Conservation (phyloP, 1,284 basidiomycete species). For the Moesziomyces sp. region DNA sequence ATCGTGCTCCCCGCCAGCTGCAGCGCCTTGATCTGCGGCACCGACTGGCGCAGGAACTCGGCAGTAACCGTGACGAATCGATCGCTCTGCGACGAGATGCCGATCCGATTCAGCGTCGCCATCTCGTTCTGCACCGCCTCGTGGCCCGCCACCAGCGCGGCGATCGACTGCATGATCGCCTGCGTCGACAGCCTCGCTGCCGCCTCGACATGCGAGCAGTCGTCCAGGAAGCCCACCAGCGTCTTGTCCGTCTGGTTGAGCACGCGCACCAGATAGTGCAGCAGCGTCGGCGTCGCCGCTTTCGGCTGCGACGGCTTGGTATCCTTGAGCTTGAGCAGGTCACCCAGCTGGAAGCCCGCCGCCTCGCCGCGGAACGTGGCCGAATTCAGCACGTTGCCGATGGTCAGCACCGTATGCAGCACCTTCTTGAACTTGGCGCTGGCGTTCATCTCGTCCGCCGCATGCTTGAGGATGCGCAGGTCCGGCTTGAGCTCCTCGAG, state of each 20-base stretch:
- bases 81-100: constrained; percentile 46
- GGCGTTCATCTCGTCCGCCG: constrained; percentile 78
- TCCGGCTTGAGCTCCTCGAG: constrained; percentile 86
- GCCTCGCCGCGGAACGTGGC: constrained; percentile 85
- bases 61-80: constrained; percentile 41
- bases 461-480: constrained; percentile 78
- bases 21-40: constrained; percentile 47
- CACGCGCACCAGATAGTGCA: constrained; percentile 84
- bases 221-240: constrained; percentile 80
- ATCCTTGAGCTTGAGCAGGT: constrained; percentile 84
- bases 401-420: constrained; percentile 74
- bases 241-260: constrained; percentile 78
- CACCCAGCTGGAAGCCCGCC: constrained; percentile 82
- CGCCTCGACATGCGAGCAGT: constrained; percentile 82
- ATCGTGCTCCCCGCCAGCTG: constrained; percentile 36
- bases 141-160: constrained; percentile 38
- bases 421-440: constrained; percentile 78
- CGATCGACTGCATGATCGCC: constrained; percentile 39
- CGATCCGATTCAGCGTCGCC: constrained; percentile 26
- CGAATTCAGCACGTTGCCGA: constrained; percentile 85
- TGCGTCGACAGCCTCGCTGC: constrained; percentile 70
- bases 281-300: constrained; percentile 80
- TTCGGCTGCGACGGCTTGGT: constrained; percentile 80
- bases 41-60: constrained; percentile 28
- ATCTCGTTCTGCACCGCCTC: constrained; percentile 43